Conservation (phyloP, 2,329 filamentous ascomycete species). For the Leptosphaerulina australis region DNA sequence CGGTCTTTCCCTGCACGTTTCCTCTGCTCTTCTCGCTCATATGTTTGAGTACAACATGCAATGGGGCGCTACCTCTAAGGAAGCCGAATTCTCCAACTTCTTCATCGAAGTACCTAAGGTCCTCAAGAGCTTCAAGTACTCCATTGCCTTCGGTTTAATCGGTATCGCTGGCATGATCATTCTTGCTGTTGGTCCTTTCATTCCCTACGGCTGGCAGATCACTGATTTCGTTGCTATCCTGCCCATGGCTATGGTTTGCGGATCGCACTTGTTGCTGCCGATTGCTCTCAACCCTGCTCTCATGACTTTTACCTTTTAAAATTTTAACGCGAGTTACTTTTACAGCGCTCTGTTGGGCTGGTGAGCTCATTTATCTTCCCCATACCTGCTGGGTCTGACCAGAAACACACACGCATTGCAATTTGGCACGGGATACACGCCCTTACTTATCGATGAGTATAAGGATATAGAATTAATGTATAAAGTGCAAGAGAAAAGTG, state of each 20-base stretch:
- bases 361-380: slow-evolving; percentile 6
- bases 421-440: not conserved
- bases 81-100: slow-evolving; percentile 81
- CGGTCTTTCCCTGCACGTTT: slow-evolving; percentile 78
- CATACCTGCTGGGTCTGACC: slow-evolving; percentile 1
- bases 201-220: slow-evolving; percentile 63
- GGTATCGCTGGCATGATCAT: slow-evolving; percentile 68
- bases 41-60: slow-evolving; percentile 87
- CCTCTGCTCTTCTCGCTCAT: slow-evolving; percentile 76
- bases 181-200: slow-evolving; percentile 66
- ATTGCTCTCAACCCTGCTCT: slow-evolving; percentile 75
- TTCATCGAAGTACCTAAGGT: slow-evolving; percentile 84
- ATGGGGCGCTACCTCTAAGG: slow-evolving; percentile 83
- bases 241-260: slow-evolving; percentile 74
- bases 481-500: slow-evolving; percentile 2
- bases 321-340: not conserved
- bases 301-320: slow-evolving; percentile 78
- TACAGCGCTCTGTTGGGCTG: slow-evolving; percentile 8
- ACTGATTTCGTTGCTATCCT: slow-evolving; percentile 68
- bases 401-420: slow-evolving; percentile 12
- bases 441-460: not conserved
- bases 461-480: slow-evolving; percentile 15
- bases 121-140: slow-evolving; percentile 76
- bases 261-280: slow-evolving; percentile 71
- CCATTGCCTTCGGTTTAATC: slow-evolving; percentile 66